These are phyloP conservation scores for Huiozyma naganishii DNA, from an alignment of 805 yeast species.

Conservation along the genomic window DNA sequence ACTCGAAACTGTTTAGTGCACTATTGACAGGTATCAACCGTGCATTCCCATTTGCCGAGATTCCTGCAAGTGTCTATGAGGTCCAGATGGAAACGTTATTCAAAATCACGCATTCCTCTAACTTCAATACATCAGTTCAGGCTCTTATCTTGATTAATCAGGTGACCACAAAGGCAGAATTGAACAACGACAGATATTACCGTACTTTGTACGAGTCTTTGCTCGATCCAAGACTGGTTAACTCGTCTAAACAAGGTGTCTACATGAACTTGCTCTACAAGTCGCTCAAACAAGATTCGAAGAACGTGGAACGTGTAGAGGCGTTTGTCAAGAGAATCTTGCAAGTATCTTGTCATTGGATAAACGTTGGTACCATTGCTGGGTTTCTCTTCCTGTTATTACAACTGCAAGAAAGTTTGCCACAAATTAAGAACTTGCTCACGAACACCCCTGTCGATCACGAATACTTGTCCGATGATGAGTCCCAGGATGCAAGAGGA, in stretches of 20 bases:
- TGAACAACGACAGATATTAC: constrained; percentile 61
- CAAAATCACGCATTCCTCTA: constrained; percentile 85
- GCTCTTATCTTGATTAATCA: constrained; percentile 80
- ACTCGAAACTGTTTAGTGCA: constrained; percentile 77
- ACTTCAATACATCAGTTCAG: constrained; percentile 89
- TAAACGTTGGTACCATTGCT: constrained; percentile 75
- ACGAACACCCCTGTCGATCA: constrained; percentile 43
- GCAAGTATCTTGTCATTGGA: constrained; percentile 78
- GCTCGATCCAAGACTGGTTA: constrained; percentile 69
- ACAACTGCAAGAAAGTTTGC: constrained; percentile 53
- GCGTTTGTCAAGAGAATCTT: constrained; percentile 87
- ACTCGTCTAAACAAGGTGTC: constrained; percentile 88
- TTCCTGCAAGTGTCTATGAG: constrained; percentile 59
- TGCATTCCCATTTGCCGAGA: constrained; percentile 82
- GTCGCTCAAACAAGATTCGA: constrained; percentile 62
- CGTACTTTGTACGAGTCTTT: constrained; percentile 84
- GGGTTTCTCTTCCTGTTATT: constrained; percentile 71
- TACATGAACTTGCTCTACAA: constrained; percentile 79
- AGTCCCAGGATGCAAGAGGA: constrained; percentile 23
- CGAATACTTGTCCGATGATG: constrained; percentile 37
- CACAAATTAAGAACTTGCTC: constrained; percentile 56
- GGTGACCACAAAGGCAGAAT: constrained; percentile 50
- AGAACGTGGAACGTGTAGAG: constrained; percentile 49
- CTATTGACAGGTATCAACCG: constrained; percentile 90
- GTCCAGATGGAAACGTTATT: constrained; percentile 76